Evolutionary conservation across 2,329 filamentous ascomycete genomes (phyloP), one percentile per base, ranked within the genome.

Genomic region (Aspergillus fructus): DNA sequence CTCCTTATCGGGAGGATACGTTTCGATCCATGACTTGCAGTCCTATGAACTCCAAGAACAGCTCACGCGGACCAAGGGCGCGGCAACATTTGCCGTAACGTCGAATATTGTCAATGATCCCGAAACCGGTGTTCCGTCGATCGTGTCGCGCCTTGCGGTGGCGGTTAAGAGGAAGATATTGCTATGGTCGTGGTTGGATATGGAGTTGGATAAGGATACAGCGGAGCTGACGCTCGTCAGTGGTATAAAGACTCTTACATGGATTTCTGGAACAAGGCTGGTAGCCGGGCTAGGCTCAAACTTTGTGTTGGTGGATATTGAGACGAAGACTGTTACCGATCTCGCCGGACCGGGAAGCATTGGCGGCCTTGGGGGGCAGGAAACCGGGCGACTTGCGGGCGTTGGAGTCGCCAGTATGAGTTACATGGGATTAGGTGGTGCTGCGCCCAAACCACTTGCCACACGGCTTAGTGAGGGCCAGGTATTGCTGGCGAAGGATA

Each of bases 181-280:
- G 59, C 77, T 97, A 55, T 99, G 94, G 93, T 90, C 88, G 68
- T 99, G 96, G 94, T 89, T 94, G 67, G 93, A 96, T 72, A 94
- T 92, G 79, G 94, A 97, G 77, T 81, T 97, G 42, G 84, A 84
- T 48, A 65, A 84, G 3, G 86, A 94, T 34, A 85, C 88, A 0
- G 79, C 80, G 27, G 94, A 97, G 76, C 85, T 97, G 39, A 85
- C 86, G 1, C 81, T 97, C 45, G 81, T 91, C 34, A 93, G 93
- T 68, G 86, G 89, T 21, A 90, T 97, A 61, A 91, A 94, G 69
- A 93, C 89, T 13, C 80, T 97, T 61, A 96, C 90, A 2, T 99
- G 94, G 94, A 90, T 91, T 6, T 92, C 85, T 58, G 92, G 91
- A 13, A 93, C 88, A 1, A 93, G 88, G 74, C 78, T 99, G 6